Conservation (phyloP, 805 yeast species). For the Barnettozyma sucrosica region DNA sequence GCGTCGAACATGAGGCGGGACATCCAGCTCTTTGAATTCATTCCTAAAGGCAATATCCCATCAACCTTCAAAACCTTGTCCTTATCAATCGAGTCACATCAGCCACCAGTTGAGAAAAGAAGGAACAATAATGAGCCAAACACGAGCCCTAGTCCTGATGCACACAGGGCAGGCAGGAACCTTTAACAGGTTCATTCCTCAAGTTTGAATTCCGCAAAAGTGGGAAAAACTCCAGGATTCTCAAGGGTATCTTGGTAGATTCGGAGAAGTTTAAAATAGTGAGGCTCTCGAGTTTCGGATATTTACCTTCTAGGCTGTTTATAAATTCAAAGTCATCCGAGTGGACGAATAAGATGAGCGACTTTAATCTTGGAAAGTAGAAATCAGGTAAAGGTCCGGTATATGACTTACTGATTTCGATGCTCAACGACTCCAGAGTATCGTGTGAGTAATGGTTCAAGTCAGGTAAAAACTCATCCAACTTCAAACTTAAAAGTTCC, state of each 20-base stretch:
- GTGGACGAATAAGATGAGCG: not conserved
- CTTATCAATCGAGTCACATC: too few species aligned
- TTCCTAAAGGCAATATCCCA: too few species aligned
- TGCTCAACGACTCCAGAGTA: not conserved
- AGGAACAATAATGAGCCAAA: too few species aligned
- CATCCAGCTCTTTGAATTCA: too few species aligned
- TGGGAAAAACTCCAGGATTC: too few species aligned
- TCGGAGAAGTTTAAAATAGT: not conserved
- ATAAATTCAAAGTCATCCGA: not conserved
- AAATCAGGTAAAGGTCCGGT: not conserved
- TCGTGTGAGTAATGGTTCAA: not conserved
- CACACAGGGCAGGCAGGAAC: too few species aligned
- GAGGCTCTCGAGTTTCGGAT: not conserved
- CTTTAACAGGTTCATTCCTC: too few species aligned
- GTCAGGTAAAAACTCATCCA: not conserved
- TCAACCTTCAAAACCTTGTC: too few species aligned
- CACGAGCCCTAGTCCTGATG: too few species aligned
- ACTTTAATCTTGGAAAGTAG: not conserved
- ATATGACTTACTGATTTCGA: not conserved
- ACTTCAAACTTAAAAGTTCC: not conserved
- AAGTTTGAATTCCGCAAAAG: too few species aligned
- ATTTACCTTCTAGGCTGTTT: not conserved
- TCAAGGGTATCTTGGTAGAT: not conserved
- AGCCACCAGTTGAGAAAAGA: too few species aligned
- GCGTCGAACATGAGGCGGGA: too few species aligned